Conservation (phyloP, 129 eudicot species). For the Gnaphalium uliginosum region DNA sequence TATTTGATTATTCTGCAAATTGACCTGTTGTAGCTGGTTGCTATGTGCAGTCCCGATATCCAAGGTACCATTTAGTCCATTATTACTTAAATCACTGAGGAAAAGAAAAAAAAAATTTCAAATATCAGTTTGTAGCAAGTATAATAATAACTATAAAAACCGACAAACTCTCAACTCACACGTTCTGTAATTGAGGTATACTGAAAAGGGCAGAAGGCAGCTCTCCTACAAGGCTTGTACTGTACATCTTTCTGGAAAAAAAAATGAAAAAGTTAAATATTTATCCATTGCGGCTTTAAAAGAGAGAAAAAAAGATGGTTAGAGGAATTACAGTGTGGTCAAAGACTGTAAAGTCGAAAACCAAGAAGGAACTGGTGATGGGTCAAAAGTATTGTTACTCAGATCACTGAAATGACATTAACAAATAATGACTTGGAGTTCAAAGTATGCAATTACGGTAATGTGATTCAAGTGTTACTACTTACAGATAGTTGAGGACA, state of each 20-base stretch:
- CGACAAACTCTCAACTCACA: constrained; percentile 46
- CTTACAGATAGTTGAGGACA: constrained; percentile 55
- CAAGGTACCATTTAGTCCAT: constrained; percentile 58
- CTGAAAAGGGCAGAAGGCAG: constrained; percentile 55
- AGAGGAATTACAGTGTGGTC: constrained; percentile 46
- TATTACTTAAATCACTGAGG: constrained; percentile 44
- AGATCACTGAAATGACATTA: constrained; percentile 45
- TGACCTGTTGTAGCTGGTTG: constrained; percentile 66
- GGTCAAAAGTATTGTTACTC: constrained; percentile 52
- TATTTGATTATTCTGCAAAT: constrained; percentile 64
- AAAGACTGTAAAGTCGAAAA: constrained; percentile 42
- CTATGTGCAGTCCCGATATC: constrained; percentile 49
- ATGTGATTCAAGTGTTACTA: not conserved
- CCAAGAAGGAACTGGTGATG: constrained; percentile 42
- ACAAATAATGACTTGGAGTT: constrained; percentile 2
- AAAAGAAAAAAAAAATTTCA: not conserved
- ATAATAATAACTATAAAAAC: not conserved
- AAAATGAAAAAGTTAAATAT: constrained; percentile 6
- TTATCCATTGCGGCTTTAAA: not conserved
- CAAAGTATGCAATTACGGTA: not conserved
- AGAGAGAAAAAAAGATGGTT: constrained; percentile 5
- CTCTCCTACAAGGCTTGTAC: constrained; percentile 56
- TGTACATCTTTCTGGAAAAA: constrained; percentile 43
- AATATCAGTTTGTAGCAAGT: constrained; percentile 41
- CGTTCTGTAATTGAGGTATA: constrained; percentile 62